Base-by-base conservation (phyloP, 1,284 basidiomycete genomes). In the Apiotrichum siamense region DNA sequence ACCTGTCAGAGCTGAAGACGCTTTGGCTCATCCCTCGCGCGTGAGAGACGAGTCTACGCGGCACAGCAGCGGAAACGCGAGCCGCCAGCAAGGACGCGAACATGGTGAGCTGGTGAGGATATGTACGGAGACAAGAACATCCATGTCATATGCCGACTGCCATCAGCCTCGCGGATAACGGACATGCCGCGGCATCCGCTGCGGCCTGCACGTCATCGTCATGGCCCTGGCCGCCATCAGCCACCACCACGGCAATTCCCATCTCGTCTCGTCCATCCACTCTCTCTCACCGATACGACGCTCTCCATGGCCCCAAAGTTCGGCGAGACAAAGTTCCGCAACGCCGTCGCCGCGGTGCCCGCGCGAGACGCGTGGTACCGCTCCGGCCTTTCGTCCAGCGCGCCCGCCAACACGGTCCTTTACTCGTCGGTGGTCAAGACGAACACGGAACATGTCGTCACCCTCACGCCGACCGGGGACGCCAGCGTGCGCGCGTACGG, bases 251-350 rank as follows among this genome's bases (percentile, higher is more conserved):
- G n/a, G n/a, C n/a, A n/a, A n/a, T n/a, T n/a, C n/a, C n/a, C n/a
- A n/a, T n/a, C n/a, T n/a, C n/a, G n/a, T n/a, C n/a, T n/a, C n/a
- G n/a, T n/a, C n/a, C n/a, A n/a, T n/a, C n/a, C n/a, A n/a, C n/a
- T n/a, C 42, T 32, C 26, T 18, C 20, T 27, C 24, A 43, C 43
- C 31, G 25, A 20, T 17, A 37, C 33, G 23, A 44, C 24, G 27
- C 15, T 48, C 29, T 32, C 32, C 12, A 64, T 66, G 63, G 44
- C 61, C 12, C 55, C 35, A 11, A 62, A 62, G 44, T 72, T 72
- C 51, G 67, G 67, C 12, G 67, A 67, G 2, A 66, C 67, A 18
- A 72, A 72, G 44, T 72, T 65, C 55, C 64, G 68, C 24, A 72
- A 72, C 39, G 64, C 70, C 3, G 52, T 63, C 3, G 56, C 63